Base-by-base conservation (phyloP, 2,329 filamentous ascomycete genomes). In the Arthrobotrys pseudoclavata region DNA sequence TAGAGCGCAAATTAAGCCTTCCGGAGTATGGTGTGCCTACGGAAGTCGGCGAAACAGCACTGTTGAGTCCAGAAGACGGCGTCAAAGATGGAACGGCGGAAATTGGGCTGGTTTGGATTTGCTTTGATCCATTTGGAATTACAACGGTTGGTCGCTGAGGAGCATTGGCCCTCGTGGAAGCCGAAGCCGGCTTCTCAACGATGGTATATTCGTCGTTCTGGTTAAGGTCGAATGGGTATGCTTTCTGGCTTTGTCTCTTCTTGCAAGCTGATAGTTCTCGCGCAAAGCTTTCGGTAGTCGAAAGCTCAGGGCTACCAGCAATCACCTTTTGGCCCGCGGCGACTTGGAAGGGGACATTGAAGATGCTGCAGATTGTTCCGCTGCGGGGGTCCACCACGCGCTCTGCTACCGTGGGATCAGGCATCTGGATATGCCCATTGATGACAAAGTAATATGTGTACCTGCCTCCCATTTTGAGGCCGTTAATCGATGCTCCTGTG, bases 381-480 rank as follows among this genome's bases (percentile, higher is more conserved):
- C 69, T 66, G 18, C 69, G 69, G n/a, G 69, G 60, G 24, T 72
- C 69, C 3, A 72, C 69, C 3, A 48, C 60, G 22, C 69, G 69
- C 15, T 72, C 69, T 3, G 69, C 61, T 48, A 64, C 69, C 9
- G 69, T 72, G 7, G 69, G 69, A 37, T 72, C 69, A n/a, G 69
- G 69, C 60, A 72, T 72, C 22, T 72, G 69, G 12, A 72, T 72
- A 42, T 72, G 69, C 6, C 69, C 69, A n/a, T 72, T 72, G 50
- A 72, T 60, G 20, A 72, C 60, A 76, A 81, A 79, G 68, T 81
- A 81, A 47, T 81, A 81, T 37, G 76, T 80, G 57, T 80, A 80
- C 47, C 79, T 79, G 61, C 71, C 63, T 3, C 80, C 80, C 79
- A 81, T 80, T 47, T 80, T 79, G 45, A 81, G 72, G 9, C 80